A percentile compares a stretch with the other conserved stretches of the same genome.
Evolutionary conservation across 2,329 filamentous ascomycete species (phyloP).

Genomic region (Eutypa lata): DNA sequence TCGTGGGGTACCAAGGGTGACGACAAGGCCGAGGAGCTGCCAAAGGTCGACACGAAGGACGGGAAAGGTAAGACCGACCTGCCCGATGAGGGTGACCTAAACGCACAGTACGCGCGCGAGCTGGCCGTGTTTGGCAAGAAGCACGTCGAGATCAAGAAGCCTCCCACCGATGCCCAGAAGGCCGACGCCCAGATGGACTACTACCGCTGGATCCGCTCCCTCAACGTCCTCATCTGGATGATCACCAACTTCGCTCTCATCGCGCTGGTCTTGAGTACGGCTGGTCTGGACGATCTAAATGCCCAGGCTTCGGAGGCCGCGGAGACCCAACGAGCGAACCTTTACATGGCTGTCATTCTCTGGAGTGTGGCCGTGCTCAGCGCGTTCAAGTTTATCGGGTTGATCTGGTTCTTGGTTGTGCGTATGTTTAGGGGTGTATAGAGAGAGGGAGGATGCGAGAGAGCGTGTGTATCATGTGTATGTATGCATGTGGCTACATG

Average conservation of each 20-base stretch:
- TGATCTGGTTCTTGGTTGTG: constrained; percentile 88
- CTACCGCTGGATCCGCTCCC: constrained; percentile 91
- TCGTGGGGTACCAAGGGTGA: constrained; percentile 98
- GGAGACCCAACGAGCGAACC: constrained; percentile 58
- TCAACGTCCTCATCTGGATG: constrained; percentile 94
- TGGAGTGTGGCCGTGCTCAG: constrained; percentile 86
- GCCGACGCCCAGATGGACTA: constrained; percentile 94
- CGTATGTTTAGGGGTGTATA: constrained; percentile 76
- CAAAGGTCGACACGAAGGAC: constrained; percentile 84
- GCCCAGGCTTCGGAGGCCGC: constrained; percentile 42
- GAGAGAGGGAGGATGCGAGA: no score
- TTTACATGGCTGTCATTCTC: constrained; percentile 83
- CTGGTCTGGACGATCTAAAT: constrained; percentile 70
- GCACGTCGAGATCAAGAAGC: constrained; percentile 66
- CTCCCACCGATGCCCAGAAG: constrained; percentile 50
- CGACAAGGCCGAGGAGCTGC: constrained; percentile 88
- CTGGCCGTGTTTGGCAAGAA: constrained; percentile 72
- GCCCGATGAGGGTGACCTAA: constrained; percentile 90
- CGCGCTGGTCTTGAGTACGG: constrained; percentile 82
- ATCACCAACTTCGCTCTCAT: constrained; percentile 88
- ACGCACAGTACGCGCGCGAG: constrained; percentile 90
- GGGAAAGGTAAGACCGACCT: constrained; percentile 90
- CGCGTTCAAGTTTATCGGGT: constrained; percentile 82
- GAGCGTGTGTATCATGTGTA: no score
- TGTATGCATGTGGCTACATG: no score